Evolutionary conservation across 345 rosid species (phyloP), one percentile per base, ranked within the genome.

Genomic region (Diplotaxis tenuifolia): DNA sequence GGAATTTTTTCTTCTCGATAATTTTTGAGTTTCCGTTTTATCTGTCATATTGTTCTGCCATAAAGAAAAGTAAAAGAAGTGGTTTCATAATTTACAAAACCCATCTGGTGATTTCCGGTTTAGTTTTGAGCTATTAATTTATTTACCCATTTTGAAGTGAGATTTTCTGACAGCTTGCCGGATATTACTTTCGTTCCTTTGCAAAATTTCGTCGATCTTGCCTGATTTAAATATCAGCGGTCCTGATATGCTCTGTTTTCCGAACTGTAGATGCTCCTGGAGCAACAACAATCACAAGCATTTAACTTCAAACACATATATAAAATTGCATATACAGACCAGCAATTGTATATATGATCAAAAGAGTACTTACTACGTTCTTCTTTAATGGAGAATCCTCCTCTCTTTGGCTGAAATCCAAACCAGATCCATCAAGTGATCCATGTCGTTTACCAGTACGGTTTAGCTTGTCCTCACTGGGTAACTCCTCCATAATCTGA

Each of bases 181-280:
- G 25, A 85, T 88, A 62, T 82, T 85, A 20, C 72, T 85, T 74
- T 83, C 88, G 72, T 86, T 90, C 68, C 83, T 78, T 65, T 79
- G 81, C 67, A 84, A 67, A 52, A 84, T 75, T 63, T 80, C 79
- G 4, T 86, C 86, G 2, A 84, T 68, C 71, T 79, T 82, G 34
- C 74, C 78, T 9, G 88, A 71, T 65, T 85, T 79, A 10, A 81
- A 62, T 14, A 85, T 55, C 65, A 83, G 7, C 3, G 89, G 88
- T 54, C 88, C 93, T 6, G 93, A 90, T 25, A 73, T 55, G 49
- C 65, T 73, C 10, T 78, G 78, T 61, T 61, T 78, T 5, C 74
- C 70, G 19, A 42, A 42, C 62, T 78, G 59, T 53, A 32, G 11
- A 62, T 54, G 74, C 9, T 40, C 74, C 73, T 78, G n/a, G 9